These are phyloP conservation scores for Bolboschoenoplectus hybrid DNA, from an alignment of 202 grass and related monocot species.

Conservation along the genomic window DNA sequence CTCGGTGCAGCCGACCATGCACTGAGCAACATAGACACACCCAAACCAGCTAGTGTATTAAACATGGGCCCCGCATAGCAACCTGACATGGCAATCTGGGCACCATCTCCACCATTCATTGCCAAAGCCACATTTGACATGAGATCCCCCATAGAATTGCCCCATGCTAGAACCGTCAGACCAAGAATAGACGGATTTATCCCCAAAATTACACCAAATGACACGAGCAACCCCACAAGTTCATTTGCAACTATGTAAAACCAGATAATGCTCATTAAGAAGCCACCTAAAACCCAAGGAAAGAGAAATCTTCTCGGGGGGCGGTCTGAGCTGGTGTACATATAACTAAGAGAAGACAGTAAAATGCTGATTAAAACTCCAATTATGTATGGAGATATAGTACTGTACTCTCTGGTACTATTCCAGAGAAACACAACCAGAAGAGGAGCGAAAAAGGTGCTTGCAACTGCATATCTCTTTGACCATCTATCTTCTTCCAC, in stretches of 20 bases:
- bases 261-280: conserved; percentile 96
- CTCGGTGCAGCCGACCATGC: conserved; percentile 73
- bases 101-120: conserved; percentile 86
- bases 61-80: conserved; percentile 99
- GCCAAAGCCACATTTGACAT: conserved; percentile 95
- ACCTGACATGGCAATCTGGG: conserved; percentile 95
- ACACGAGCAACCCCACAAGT: conserved; percentile 88
- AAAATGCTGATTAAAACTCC: conserved; percentile 56
- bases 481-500: conserved; percentile 94
- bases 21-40: conserved; percentile 83
- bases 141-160: conserved; percentile 96
- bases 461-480: conserved; percentile 76
- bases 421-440: conserved; percentile 82
- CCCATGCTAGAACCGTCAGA: conserved; percentile 92
- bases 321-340: conserved; percentile 60
- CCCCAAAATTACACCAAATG: conserved; percentile 81
- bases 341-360: conserved; percentile 65
- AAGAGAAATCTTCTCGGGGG: conserved; percentile 85
- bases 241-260: conserved; percentile 98
- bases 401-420: conserved; percentile 51
- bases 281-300: conserved; percentile 93
- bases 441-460: conserved; percentile 71
- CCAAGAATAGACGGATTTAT: conserved; percentile 97
- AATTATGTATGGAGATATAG: conserved; percentile 52
- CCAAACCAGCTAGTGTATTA: conserved; percentile 91